Base-by-base conservation (phyloP, 2,329 filamentous ascomycete species). In the Hymenotorrendiella dingleyae region DNA sequence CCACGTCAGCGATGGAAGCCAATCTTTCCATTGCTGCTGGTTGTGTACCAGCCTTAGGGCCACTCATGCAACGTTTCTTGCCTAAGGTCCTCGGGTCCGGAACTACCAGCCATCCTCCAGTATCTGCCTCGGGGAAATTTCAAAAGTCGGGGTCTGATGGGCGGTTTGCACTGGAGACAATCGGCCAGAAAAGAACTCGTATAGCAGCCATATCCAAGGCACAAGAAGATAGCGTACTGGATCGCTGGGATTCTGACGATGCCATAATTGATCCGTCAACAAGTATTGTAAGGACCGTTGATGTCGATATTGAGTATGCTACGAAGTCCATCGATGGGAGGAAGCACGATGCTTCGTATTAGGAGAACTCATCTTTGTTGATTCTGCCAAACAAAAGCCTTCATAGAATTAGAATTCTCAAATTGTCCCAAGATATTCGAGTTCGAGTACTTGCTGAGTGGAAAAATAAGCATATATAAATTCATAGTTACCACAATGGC, bases 11-110 rank as follows among this genome's bases (percentile, higher is more conserved):
- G 11, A 55, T 61, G 30, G 60, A 63, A 42, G 50, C 49, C 12
- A 54, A 58, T 26, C 49, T 59, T 8, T 67, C 65, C 10, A 68
- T 71, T 24, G 59, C 61, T 22, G 67, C 59, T 3, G 80, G 73
- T 28, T 82, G 77, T 47, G 78, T 82, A 0, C 79, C 80, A 23
- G 77, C 74, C 23, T 59, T 83, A 46, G 82, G 82, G 57, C 78
- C 80, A 0, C 62, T 84, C 9, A 72, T 52, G 9, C 36, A 37
- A 4, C 16, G 37, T 5, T 45, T 37, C 30, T 42, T 48, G 23
- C 45, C 45, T 11, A 30, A 19, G 8, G 5, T 48, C 10, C 43
- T 48, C 34, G 33, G 33, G 6, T 33, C 29, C 12, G 14, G 14
- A 16, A 19, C 10, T 11, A 16, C 16, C 12, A 19, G 16, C 29